Evolutionary conservation across 2,329 filamentous ascomycete species (phyloP).

Genomic region (Pseudogymnoascus sp.): DNA sequence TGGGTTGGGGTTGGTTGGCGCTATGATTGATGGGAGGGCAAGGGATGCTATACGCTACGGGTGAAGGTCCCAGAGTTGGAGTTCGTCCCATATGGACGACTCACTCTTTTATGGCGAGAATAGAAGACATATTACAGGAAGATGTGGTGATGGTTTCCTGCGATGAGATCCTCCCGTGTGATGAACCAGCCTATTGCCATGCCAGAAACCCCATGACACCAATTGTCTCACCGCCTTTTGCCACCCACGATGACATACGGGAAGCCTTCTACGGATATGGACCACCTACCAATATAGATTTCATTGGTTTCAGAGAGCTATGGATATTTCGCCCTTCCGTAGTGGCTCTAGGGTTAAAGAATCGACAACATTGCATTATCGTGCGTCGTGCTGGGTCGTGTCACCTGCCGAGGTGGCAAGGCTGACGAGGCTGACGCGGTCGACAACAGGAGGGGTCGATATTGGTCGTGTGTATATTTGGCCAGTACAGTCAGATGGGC

Average conservation of each 20-base stretch:
- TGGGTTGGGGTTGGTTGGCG: neutral
- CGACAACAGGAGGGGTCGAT: neutral
- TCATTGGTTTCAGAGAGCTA: neutral
- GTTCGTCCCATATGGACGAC: neutral
- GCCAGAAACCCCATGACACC: neutral
- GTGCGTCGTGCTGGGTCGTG: neutral
- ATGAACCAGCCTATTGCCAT: neutral
- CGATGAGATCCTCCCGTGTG: neutral
- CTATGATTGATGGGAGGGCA: neutral
- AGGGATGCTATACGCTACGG: neutral
- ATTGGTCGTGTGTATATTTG: neutral
- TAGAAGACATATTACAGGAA: constrained; percentile 8
- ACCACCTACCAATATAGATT: neutral
- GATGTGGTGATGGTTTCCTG: neutral
- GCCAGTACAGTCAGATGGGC: neutral
- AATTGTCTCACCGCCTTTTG: constrained; percentile 10
- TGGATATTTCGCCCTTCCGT: neutral
- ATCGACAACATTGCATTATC: neutral
- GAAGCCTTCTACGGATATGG: neutral
- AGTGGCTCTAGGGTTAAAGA: neutral
- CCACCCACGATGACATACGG: constrained; percentile 3
- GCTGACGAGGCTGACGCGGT: constrained; percentile 5
- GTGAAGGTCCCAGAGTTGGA: neutral
- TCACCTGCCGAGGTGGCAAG: constrained; percentile 8
- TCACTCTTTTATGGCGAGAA: neutral